These are phyloP conservation scores for Pythium biforme DNA, from an alignment of 352 stramenopile species.

Conservation along the genomic window DNA sequence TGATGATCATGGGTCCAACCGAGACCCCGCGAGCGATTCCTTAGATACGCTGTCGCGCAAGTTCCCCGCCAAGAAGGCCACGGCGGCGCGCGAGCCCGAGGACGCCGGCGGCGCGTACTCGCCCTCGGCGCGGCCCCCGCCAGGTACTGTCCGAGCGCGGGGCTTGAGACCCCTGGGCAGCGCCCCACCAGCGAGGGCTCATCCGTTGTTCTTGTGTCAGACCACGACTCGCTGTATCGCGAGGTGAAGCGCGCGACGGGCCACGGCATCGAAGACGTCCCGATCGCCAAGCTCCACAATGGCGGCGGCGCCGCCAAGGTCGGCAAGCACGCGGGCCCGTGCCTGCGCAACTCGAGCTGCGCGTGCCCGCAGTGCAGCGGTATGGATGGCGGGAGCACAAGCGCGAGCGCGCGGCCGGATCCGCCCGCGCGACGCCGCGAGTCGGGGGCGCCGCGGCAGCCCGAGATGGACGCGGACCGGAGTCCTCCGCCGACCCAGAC, in stretches of 20 bases:
- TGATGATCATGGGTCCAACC: conserved; percentile 43
- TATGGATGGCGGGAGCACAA: conserved; percentile 4
- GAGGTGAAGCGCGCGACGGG: conserved; percentile 81
- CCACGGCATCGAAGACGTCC: conserved; percentile 61
- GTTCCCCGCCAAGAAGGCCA: conserved; percentile 57
- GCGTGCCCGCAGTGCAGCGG: conserved; percentile 56
- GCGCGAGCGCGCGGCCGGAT: conserved; percentile 20
- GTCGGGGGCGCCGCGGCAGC: conserved; percentile 12
- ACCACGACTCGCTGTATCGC: conserved; percentile 78
- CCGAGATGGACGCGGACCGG: conserved; percentile 31
- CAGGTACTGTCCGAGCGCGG: conserved; percentile 42
- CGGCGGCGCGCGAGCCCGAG: conserved; percentile 19
- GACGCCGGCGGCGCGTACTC: conserved; percentile 13
- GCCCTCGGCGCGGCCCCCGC: conserved; percentile 36
- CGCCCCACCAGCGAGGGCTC: too few species aligned
- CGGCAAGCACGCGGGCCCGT: conserved; percentile 44
- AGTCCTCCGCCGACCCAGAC: conserved; percentile 28
- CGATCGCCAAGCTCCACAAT: conserved; percentile 38
- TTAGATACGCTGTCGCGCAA: conserved; percentile 64
- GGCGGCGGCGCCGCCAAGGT: conserved; percentile 2
- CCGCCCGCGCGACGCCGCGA: conserved; percentile 42
- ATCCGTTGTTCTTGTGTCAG: too few species aligned
- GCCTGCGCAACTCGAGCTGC: conserved; percentile 71
- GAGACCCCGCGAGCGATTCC: conserved; percentile 37
- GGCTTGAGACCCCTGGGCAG: too few species aligned